Evolutionary conservation across 768 basidiomycete species (phyloP), one percentile per base, ranked within the genome.

Genomic region (Termitomyces bulborhizus): DNA sequence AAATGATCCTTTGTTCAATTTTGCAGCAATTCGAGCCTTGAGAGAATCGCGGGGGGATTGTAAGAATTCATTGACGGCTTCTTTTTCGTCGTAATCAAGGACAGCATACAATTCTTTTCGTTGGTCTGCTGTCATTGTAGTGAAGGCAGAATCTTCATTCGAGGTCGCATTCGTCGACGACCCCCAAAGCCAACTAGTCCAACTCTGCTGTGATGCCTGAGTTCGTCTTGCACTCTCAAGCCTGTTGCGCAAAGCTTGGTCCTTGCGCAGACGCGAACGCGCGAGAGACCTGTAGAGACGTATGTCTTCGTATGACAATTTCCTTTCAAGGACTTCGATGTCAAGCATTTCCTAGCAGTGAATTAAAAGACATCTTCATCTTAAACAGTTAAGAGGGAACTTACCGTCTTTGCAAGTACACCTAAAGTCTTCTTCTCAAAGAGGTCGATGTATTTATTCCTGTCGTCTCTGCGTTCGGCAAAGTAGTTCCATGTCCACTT

Each of bases 281-380:
- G 93, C 91, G 57, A 98, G 92, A 3, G 94, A 98, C 32, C 97
- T 85, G 72, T 98, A 99, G 71, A 98, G 97, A 3, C 96, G 86
- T 49, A 99, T 86, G 64, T 98, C 97, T 68, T 96, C 93, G 62
- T 98, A 98, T 0, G 85, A 79, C 29, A 98, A 77, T 66, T 92
- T 93, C 60, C 68, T 74, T 68, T 99, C 97, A 53, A 98, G 72
- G 0, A 70, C 74, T 45, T 85, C 80, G 31, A 95, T 72, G 6
- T 65, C 71, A 59, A 69, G 65, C 37, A 69, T 52, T 55, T 87
- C 85, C 86, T 88, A 51, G 46, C 31, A 44, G 15, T 39, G n/a
- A 29, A 21, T 56, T 37, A 59, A 39, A 32, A 48, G 16, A 44
- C 16, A 36, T 21, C 47, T 34, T 41, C 16, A 36, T 21, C 47